Conservation (phyloP, 2,329 filamentous ascomycete genomes). For the Neonectria coccinea region DNA sequence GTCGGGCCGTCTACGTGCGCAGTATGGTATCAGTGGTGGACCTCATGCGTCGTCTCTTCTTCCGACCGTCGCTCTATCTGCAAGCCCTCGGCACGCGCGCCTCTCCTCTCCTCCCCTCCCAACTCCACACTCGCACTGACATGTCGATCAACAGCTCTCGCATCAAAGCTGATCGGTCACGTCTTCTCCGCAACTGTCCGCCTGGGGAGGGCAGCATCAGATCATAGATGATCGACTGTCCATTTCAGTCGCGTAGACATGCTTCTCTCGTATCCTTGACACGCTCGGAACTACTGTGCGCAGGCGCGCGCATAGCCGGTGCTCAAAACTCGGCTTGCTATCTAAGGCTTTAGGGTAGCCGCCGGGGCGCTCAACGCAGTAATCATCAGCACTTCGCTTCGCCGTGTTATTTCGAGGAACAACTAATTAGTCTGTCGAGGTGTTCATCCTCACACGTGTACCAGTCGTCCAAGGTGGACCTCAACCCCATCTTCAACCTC, state of each 20-base stretch:
- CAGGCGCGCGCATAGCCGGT: conserved; percentile 6
- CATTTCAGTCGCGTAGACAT: conserved; percentile 6
- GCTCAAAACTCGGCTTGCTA: background rate
- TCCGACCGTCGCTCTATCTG: background rate
- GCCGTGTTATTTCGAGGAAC: background rate
- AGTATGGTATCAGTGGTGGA: background rate
- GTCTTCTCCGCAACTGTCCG: conserved; percentile 17
- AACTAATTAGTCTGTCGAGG: background rate
- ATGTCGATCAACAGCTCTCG: conserved; percentile 22
- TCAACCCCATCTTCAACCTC: background rate
- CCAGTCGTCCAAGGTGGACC: conserved; percentile 1
- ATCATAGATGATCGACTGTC: conserved; percentile 21
- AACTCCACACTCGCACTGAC: background rate
- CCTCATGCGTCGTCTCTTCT: background rate
- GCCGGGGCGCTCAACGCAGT: background rate
- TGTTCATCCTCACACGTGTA: conserved; percentile 2
- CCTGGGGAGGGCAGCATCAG: conserved; percentile 1
- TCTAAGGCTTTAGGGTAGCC: background rate
- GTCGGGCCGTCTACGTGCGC: too few species aligned
- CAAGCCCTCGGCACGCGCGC: background rate
- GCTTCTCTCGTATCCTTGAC: conserved; percentile 13
- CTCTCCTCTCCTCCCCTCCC: background rate
- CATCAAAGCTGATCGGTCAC: conserved; percentile 18
- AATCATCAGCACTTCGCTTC: background rate
- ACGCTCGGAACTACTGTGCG: background rate